Percentiles rank a stretch among this genome's conserved stretches.
These are phyloP conservation scores for Diatrype stigma DNA, from an alignment of 2,329 filamentous ascomycete species.

Conservation along the genomic window DNA sequence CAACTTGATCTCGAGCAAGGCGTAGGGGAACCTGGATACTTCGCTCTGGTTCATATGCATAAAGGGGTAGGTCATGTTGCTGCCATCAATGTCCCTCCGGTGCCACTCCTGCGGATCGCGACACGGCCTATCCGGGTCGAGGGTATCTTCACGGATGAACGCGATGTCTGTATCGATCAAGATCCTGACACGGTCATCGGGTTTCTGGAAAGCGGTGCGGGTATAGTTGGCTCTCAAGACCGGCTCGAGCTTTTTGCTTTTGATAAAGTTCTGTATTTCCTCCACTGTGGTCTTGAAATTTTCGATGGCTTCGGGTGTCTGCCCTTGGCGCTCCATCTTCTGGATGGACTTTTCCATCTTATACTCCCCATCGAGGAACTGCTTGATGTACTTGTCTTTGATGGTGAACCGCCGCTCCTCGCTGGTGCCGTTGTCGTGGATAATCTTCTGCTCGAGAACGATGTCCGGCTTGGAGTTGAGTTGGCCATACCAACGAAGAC, in stretches of 20 bases:
- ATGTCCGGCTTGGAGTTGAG: slow-evolving; percentile 75
- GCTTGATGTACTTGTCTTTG: slow-evolving; percentile 90
- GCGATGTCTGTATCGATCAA: slow-evolving; percentile 90
- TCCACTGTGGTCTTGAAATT: slow-evolving; percentile 68
- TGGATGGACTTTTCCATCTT: slow-evolving; percentile 85
- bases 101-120: slow-evolving; percentile 89
- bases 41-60: slow-evolving; percentile 83
- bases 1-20: slow-evolving; percentile 88
- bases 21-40: slow-evolving; percentile 84
- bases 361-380: slow-evolving; percentile 83
- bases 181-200: slow-evolving; percentile 85
- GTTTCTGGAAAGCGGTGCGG: slow-evolving; percentile 94
- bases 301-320: slow-evolving; percentile 61
- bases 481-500: slow-evolving; percentile 89
- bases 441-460: slow-evolving; percentile 82
- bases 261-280: slow-evolving; percentile 76
- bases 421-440: slow-evolving; percentile 71
- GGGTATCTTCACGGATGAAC: slow-evolving; percentile 73
- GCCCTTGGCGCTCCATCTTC: slow-evolving; percentile 78
- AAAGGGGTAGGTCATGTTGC: slow-evolving; percentile 82
- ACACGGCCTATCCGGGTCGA: slow-evolving; percentile 82
- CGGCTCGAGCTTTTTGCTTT: slow-evolving; percentile 72
- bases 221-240: slow-evolving; percentile 89
- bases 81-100: slow-evolving; percentile 80
- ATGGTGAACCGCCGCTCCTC: slow-evolving; percentile 77